Evolutionary conservation across 306 rosid genomes (phyloP).

Genomic region (Trifolium fragiferum): DNA sequence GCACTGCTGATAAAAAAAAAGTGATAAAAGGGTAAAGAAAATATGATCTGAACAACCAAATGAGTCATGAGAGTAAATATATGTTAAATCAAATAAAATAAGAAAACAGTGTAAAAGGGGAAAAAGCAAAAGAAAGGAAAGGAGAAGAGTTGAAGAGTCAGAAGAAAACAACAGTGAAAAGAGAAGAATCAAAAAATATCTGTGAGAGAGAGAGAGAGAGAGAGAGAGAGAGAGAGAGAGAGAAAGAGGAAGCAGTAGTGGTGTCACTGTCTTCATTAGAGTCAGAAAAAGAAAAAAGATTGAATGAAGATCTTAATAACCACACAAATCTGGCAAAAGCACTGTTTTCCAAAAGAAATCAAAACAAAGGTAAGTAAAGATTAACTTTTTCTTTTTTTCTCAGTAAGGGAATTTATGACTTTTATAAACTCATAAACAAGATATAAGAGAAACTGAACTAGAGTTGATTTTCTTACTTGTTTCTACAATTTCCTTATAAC

Average conservation of each 20-base stretch:
- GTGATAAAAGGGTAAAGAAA: constrained; percentile 19
- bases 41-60: constrained; percentile 17
- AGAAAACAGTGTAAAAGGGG: neutral
- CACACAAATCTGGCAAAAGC: constrained; percentile 67
- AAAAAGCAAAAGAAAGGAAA: neutral
- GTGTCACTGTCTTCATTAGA: constrained; percentile 71
- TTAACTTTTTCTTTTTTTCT: constrained; percentile 34
- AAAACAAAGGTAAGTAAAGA: constrained; percentile 34
- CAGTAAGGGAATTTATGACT: constrained; percentile 32
- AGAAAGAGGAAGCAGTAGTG: constrained; percentile 43
- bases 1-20: neutral
- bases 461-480: constrained; percentile 24
- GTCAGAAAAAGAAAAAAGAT: constrained; percentile 72
- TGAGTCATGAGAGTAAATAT: neutral
- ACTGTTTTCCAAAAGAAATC: constrained; percentile 44
- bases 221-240: constrained; percentile 7
- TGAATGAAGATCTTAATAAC: constrained; percentile 57
- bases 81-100: neutral
- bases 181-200: constrained; percentile 4
- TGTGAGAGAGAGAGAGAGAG: constrained; percentile 1
- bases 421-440: constrained; percentile 23
- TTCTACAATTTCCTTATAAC: constrained; percentile 36
- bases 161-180: constrained; percentile 50
- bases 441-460: constrained; percentile 33
- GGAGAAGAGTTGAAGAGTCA: constrained; percentile 19